phyloP scores from a whole-genome alignment of 306 rosid genomes.

The Trifolium dubium region DNA sequence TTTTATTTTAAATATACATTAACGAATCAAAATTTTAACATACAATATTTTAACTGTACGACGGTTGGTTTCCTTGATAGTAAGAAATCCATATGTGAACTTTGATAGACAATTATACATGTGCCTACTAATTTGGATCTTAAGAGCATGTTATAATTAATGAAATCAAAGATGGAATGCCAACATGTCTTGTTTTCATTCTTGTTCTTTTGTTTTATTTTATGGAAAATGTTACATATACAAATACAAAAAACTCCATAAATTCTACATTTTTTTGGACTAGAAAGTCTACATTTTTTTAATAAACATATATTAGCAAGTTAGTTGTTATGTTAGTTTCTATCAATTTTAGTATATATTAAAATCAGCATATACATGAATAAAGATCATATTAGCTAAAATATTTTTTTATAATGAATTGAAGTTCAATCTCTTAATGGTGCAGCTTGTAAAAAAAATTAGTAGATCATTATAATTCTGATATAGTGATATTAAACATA shows the following conservation, averaged over 20 bases:
- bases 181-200: not conserved
- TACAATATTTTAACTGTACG: no score
- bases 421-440: no score
- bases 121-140: slow-evolving; percentile 29
- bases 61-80: no score
- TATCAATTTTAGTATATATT: no score
- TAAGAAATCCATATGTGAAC: not conserved
- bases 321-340: not conserved
- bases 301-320: not conserved
- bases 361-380: no score
- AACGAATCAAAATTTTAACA: no score
- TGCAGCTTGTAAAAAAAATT: no score
- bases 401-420: no score
- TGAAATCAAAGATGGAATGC: slow-evolving; percentile 17
- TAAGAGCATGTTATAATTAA: not conserved
- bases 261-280: not conserved
- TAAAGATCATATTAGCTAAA: no score
- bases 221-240: not conserved
- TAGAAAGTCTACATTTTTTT: not conserved
- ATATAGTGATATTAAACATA: no score
- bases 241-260: not conserved
- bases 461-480: no score
- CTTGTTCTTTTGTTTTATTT: not conserved
- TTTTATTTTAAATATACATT: no score
- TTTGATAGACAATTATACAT: not conserved